Evolutionary conservation across 352 stramenopile species (phyloP).

Genomic region (Saprolegnia diclina): DNA sequence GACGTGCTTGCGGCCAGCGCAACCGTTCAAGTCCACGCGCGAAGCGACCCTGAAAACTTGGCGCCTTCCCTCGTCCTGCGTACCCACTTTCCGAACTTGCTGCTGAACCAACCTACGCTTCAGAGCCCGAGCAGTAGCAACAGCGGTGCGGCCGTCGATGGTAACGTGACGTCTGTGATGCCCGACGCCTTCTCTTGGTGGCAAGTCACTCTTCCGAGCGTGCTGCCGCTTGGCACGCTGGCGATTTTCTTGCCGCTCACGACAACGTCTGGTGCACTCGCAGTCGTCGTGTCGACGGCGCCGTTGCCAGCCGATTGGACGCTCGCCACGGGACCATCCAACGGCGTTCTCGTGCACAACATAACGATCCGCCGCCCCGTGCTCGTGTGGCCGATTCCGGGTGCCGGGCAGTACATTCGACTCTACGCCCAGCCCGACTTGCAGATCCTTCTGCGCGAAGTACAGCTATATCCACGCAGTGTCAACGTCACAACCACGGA

Average conservation of each 20-base stretch:
- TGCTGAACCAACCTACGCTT: conserved; percentile 26
- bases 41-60: conserved; percentile 33
- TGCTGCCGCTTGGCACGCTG: conserved; percentile 45
- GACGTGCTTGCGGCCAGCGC: conserved; percentile 38
- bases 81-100: conserved; percentile 46
- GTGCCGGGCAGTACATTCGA: conserved; percentile 14
- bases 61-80: conserved; percentile 39
- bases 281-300: conserved; percentile 37
- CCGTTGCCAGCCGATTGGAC: conserved; percentile 27
- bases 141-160: conserved; percentile 32
- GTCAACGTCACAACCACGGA: conserved; percentile 42
- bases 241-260: conserved; percentile 44
- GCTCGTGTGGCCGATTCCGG: conserved; percentile 11
- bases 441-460: conserved; percentile 35
- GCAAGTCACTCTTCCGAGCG: conserved; percentile 39
- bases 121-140: conserved; percentile 41
- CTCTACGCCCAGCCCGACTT: conserved; percentile 1
- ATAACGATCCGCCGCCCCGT: conserved; percentile 5
- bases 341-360: neutral
- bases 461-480: conserved; percentile 50
- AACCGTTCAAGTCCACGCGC: conserved; percentile 46
- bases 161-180: conserved; percentile 31
- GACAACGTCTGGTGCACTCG: conserved; percentile 31
- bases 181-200: conserved; percentile 49
- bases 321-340: neutral